phyloP scores from a whole-genome alignment of 1,139 yeast genomes.

The Trichomonascaceae sp. region DNA sequence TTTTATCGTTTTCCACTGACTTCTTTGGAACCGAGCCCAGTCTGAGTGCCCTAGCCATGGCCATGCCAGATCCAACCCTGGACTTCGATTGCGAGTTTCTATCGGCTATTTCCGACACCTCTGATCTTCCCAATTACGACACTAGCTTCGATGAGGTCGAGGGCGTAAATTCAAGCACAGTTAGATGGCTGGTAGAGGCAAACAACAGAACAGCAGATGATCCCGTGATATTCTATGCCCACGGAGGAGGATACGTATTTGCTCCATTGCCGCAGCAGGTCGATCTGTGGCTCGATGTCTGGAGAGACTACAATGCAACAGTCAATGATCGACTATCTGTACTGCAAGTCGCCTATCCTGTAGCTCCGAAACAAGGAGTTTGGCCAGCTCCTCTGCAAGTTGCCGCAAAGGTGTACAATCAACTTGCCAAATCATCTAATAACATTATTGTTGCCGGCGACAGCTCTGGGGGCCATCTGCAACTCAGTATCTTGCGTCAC shows the following conservation, averaged over 20 bases:
- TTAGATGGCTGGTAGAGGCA: conserved; percentile 24
- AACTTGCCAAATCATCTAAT: not conserved
- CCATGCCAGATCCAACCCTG: not conserved
- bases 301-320: not conserved
- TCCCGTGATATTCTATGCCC: conserved; percentile 28
- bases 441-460: not conserved
- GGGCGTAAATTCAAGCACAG: not conserved
- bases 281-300: not conserved
- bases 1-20: not conserved
- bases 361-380: not conserved
- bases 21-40: not conserved
- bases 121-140: not conserved
- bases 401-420: not conserved
- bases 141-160: not conserved
- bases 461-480: not conserved
- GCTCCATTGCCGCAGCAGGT: conserved; percentile 18
- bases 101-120: not conserved
- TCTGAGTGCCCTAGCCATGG: not conserved
- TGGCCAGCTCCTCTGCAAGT: not conserved
- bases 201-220: conserved; percentile 19
- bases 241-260: conserved; percentile 42
- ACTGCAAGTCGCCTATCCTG: not conserved
- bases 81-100: not conserved
- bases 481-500: not conserved
- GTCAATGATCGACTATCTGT: not conserved